Base-by-base conservation (phyloP, 192 early-diverging fungal species). In the Gorgonomyces haynaldii region DNA sequence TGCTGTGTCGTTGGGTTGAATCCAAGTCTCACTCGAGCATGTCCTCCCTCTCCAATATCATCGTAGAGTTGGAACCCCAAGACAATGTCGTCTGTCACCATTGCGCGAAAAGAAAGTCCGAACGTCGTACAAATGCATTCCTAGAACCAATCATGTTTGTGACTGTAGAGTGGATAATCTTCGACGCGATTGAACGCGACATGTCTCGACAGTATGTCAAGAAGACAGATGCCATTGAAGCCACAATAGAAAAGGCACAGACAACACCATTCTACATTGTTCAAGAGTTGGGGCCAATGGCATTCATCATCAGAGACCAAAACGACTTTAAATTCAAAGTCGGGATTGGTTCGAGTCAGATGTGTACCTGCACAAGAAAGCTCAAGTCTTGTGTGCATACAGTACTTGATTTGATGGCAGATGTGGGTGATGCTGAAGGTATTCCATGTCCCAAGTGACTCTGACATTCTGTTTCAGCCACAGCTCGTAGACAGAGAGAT, bases 11-110 rank as follows among this genome's bases (percentile, higher is more conserved):
- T 47, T 6, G 49, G 56, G 42, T 81, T 54, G 22, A 69, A 57
- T 4, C 65, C 78, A 0, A 81, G 56, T 29, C 69, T 66, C 8
- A 81, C 78, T 49, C 78, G 78, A 17, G 54, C 61, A 30, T 58
- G 38, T 12, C 60, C 69, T 10, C 69, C 69, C 41, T 72, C 65
- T 22, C 69, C 69, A 23, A 72, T 54, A 15, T 56, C 51, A 26
- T 61, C 60, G n/a, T 43, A 31, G 0, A 72, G 38, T 22, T 57
- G 52, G 37, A 44, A 56, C 5, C 52, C 62, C 13, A 49, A 17
- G 25, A 64, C 35, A 28, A 31, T 8, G 6, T 31, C 12, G 30
- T 31, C 30, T 31, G 5, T 5, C 5, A 12, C 12, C 30, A 31
- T 31, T 12, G 5, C 12, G 30, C 5, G 5, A 5, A 31, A 31